These are phyloP conservation scores for Tubosaeta sp. DNA, from an alignment of 768 basidiomycete genomes.

Conservation along the genomic window DNA sequence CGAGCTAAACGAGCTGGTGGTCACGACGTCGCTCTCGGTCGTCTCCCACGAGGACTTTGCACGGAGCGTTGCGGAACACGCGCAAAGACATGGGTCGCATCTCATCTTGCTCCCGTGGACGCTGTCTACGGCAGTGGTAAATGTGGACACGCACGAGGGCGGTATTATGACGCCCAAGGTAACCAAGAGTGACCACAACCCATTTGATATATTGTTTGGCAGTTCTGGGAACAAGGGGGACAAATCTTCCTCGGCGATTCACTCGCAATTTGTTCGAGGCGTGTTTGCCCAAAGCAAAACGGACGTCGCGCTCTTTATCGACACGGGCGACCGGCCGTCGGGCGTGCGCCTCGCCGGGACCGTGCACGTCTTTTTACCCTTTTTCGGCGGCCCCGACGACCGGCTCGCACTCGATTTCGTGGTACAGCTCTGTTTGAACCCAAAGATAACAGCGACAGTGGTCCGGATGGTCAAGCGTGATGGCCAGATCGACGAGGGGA, in stretches of 20 bases:
- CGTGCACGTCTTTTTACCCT: constrained; percentile 79
- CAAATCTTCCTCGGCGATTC: constrained; percentile 48
- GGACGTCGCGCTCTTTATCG: constrained; percentile 84
- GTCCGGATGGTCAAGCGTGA: constrained; percentile 58
- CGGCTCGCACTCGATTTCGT: constrained; percentile 81
- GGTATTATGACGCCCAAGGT: constrained; percentile 11
- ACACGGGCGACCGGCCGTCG: constrained; percentile 42
- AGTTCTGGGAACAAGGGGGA: constrained; percentile 24
- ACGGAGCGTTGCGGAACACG: constrained; percentile 64
- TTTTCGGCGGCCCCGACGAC: constrained; percentile 95
- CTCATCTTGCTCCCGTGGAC: constrained; percentile 85
- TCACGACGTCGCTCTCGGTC: constrained; percentile 64
- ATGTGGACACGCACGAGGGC: constrained; percentile 2
- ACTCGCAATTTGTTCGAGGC: constrained; percentile 80
- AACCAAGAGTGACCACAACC: constrained; percentile 37
- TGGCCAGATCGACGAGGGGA: constrained; percentile 11
- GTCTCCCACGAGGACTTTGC: constrained; percentile 76
- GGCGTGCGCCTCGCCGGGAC: constrained; percentile 24
- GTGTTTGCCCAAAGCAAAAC: constrained; percentile 67
- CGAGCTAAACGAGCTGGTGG: constrained; percentile 60
- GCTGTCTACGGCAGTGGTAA: constrained; percentile 31
- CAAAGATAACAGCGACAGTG: constrained; percentile 68
- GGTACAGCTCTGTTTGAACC: constrained; percentile 74
- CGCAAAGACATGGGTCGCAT: constrained; percentile 54
- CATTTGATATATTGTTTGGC: constrained; percentile 70